Conservation (phyloP, 441 rosid species). For the Syzygium malaccense region DNA sequence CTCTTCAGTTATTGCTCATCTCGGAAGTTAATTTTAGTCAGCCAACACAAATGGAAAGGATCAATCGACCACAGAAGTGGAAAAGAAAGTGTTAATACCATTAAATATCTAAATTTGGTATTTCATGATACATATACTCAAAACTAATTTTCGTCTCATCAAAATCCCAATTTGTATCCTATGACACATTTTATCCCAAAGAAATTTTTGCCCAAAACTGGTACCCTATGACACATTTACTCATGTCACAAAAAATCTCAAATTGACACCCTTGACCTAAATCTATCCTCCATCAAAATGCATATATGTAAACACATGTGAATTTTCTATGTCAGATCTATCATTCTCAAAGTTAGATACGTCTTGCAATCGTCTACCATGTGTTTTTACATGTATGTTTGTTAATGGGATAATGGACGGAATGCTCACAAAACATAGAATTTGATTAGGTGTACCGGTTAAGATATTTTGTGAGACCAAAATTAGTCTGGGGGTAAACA, state of each 20-base stretch:
- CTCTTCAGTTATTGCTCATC: not conserved
- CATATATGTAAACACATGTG: no score
- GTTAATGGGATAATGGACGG: not conserved
- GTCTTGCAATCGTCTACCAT: accelerated
- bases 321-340: no score
- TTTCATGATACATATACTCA: not conserved
- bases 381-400: not conserved
- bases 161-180: not conserved
- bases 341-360: not conserved
- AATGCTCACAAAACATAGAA: no score
- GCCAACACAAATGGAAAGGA: not conserved
- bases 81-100: not conserved
- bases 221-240: not conserved
- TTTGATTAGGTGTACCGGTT: not conserved
- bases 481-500: not conserved
- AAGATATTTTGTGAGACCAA: not conserved
- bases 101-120: not conserved
- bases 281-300: not conserved
- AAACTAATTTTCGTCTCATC: not conserved
- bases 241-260: not conserved
- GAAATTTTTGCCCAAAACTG: not conserved
- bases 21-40: not conserved
- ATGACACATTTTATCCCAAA: not conserved
- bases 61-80: not conserved
- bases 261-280: not conserved